These are phyloP conservation scores for Neotropicomus parvogracilis DNA, from an alignment of 1,284 basidiomycete species.

Conservation along the genomic window DNA sequence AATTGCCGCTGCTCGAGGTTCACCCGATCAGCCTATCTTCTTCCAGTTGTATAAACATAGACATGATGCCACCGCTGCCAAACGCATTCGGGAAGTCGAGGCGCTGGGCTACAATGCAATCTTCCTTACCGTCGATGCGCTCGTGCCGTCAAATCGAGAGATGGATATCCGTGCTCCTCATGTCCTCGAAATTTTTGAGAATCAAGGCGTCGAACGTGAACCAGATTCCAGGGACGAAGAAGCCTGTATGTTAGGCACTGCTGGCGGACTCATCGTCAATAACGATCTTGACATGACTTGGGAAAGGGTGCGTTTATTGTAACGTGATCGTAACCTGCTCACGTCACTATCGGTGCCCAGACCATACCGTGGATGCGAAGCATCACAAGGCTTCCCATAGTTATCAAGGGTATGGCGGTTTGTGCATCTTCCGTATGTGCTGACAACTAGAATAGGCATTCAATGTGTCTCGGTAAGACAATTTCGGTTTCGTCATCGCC, in stretches of 20 bases:
- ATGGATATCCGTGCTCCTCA: conserved; percentile 67
- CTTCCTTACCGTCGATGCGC: conserved; percentile 88
- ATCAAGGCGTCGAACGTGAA: conserved; percentile 29
- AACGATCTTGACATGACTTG: conserved; percentile 73
- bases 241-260: conserved; percentile 53
- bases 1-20: conserved; percentile 58
- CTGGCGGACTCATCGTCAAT: conserved; percentile 58
- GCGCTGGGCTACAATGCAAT: conserved; percentile 78
- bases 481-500: background rate
- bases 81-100: conserved; percentile 72
- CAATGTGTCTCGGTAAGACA: conserved; percentile 67
- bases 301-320: conserved; percentile 45
- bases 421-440: background rate
- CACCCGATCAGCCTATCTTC: conserved; percentile 68
- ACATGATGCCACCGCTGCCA: conserved; percentile 65
- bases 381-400: conserved; percentile 75
- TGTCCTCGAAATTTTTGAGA: conserved; percentile 58
- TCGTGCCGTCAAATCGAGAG: conserved; percentile 84
- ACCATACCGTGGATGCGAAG: conserved; percentile 78
- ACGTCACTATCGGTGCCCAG: conserved; percentile 30
- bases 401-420: conserved; percentile 67
- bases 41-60: conserved; percentile 87
- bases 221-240: conserved; percentile 31
- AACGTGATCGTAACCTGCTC: conserved; percentile 8
- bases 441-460: conserved; percentile 43